Percentiles rank a stretch among this genome's conserved stretches.
phyloP scores from a whole-genome alignment of 108 stramenopile genomes.

The Cylindrotheca fusiformis region DNA sequence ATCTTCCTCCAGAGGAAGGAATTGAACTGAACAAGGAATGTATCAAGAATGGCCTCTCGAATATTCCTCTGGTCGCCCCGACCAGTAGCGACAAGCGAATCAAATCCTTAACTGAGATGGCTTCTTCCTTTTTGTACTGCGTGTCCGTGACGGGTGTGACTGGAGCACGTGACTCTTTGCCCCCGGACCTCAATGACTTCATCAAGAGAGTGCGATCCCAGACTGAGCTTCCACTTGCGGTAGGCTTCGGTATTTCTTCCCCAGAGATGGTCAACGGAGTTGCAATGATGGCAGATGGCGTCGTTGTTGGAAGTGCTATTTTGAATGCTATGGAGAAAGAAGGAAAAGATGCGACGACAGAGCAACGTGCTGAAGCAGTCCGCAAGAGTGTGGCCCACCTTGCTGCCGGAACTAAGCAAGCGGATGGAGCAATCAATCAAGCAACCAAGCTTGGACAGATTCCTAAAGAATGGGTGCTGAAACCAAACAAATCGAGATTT shows the following conservation, averaged over 20 bases:
- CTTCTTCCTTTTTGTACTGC: conserved; percentile 94
- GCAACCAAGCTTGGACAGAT: conserved; percentile 71
- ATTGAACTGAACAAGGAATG: conserved; percentile 79
- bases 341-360: conserved; percentile 66
- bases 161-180: conserved; percentile 81
- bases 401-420: conserved; percentile 65
- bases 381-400: conserved; percentile 69
- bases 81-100: conserved; percentile 95
- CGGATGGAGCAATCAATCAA: conserved; percentile 55
- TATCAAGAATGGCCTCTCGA: conserved; percentile 81
- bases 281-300: conserved; percentile 92
- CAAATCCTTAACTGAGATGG: conserved; percentile 78
- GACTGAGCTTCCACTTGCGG: conserved; percentile 90
- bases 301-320: conserved; percentile 96
- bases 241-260: conserved; percentile 96
- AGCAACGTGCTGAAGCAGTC: conserved; percentile 76
- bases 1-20: conserved; percentile 95
- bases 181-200: conserved; percentile 88
- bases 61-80: conserved; percentile 95
- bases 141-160: conserved; percentile 97
- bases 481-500: conserved; percentile 61
- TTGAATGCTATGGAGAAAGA: conserved; percentile 86
- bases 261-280: conserved; percentile 90
- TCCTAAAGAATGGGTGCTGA: conserved; percentile 43
- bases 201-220: conserved; percentile 82